A percentile compares a stretch with the other conserved stretches of the same genome.
phyloP scores from a whole-genome alignment of 495 filamentous ascomycete genomes.

The Aspergillus coremiiformis region DNA sequence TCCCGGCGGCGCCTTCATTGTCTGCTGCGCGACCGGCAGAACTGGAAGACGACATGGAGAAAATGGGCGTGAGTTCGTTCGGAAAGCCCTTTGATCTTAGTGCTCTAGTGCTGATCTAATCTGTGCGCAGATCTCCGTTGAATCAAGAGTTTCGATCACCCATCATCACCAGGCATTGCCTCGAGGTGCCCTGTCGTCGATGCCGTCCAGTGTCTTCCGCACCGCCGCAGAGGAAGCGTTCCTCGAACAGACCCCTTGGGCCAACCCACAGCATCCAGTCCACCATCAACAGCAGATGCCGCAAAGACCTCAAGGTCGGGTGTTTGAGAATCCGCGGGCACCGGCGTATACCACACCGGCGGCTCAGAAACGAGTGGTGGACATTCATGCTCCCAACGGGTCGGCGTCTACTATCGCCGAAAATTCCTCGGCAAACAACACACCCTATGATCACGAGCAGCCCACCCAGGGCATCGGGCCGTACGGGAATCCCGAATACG shows the following conservation, averaged over 20 bases:
- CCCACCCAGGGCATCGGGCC: constrained; percentile 16
- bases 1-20: constrained; percentile 87
- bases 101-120: constrained; percentile 6
- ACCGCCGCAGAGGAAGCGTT: constrained; percentile 73
- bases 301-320: constrained; percentile 28
- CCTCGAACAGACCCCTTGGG: constrained; percentile 77
- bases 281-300: constrained; percentile 46
- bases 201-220: constrained; percentile 33
- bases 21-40: constrained; percentile 61
- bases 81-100: background rate
- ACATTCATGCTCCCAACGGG: constrained; percentile 46
- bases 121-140: constrained; percentile 31
- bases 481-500: constrained; percentile 33
- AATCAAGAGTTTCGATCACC: constrained; percentile 22
- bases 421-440: constrained; percentile 42
- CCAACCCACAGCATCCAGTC: constrained; percentile 76
- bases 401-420: constrained; percentile 52
- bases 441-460: constrained; percentile 41
- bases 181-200: constrained; percentile 29
- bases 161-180: constrained; percentile 20
- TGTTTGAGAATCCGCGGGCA: constrained; percentile 23
- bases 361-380: constrained; percentile 44
- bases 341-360: constrained; percentile 46
- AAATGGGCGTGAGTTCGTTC: constrained; percentile 70
- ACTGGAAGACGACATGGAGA: constrained; percentile 77